Evolutionary conservation across 2,329 filamentous ascomycete genomes (phyloP).

Genomic region (Biscogniauxia marginata): DNA sequence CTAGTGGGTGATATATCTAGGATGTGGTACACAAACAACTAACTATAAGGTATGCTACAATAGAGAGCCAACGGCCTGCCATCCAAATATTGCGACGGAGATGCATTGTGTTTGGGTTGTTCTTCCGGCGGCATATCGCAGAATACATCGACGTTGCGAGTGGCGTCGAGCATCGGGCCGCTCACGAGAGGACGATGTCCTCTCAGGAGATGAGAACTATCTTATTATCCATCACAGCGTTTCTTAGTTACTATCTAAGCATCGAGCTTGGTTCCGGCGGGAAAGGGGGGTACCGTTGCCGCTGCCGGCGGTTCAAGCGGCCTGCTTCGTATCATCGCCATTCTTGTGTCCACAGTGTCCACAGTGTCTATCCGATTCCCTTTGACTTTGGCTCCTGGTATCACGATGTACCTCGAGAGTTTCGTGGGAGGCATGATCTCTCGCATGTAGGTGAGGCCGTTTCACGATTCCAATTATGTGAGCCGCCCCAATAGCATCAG

Average conservation of each 20-base stretch:
- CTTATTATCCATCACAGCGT: background rate
- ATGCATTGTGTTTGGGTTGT: no score
- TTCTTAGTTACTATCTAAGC: background rate
- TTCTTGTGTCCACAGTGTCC: background rate
- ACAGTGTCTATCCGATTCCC: background rate
- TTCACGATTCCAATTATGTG: background rate
- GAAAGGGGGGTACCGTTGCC: background rate
- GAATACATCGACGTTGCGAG: background rate
- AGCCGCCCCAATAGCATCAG: background rate
- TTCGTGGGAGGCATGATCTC: background rate
- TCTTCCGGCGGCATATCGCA: no score
- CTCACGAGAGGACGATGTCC: background rate
- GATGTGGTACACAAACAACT: no score
- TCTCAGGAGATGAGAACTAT: background rate
- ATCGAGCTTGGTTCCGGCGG: background rate
- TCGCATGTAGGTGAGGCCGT: background rate
- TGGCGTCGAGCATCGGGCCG: background rate
- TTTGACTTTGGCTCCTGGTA: background rate
- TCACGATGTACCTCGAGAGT: background rate
- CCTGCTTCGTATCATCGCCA: background rate
- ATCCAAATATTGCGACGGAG: no score
- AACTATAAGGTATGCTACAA: no score
- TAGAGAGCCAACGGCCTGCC: background rate
- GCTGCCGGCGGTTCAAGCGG: background rate
- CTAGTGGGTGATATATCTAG: no score